Evolutionary conservation across 2,329 filamentous ascomycete genomes (phyloP).

Genomic region (Monilinia aucupariae): DNA sequence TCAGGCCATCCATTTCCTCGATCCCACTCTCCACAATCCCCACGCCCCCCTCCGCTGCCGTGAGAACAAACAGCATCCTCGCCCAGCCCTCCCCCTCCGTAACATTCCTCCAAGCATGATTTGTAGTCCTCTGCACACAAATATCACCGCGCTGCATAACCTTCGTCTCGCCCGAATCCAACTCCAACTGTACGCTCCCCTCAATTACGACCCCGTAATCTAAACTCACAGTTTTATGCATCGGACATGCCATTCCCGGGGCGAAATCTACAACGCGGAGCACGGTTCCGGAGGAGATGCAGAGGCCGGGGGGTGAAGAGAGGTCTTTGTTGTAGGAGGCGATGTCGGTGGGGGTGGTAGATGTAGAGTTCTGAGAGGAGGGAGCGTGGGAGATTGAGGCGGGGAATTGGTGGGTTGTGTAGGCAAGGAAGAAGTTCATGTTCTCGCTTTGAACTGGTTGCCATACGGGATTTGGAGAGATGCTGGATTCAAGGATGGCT

Average conservation of each 20-base stretch:
- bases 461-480: slow-evolving; percentile 20
- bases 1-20: slow-evolving; percentile 15
- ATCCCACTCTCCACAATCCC: slow-evolving; percentile 22
- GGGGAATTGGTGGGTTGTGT: slow-evolving; percentile 25
- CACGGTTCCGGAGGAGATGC: slow-evolving; percentile 24
- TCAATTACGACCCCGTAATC: slow-evolving; percentile 41
- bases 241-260: slow-evolving; percentile 30
- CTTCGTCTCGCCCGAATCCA: slow-evolving; percentile 41
- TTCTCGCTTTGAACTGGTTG: slow-evolving; percentile 19
- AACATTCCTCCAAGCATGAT: slow-evolving; percentile 40
- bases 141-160: slow-evolving; percentile 39
- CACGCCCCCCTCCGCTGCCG: slow-evolving; percentile 17
- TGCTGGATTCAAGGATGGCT: slow-evolving; percentile 22
- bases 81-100: slow-evolving; percentile 24
- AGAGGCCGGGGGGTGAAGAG: slow-evolving; percentile 24
- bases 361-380: slow-evolving; percentile 3
- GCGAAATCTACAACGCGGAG: slow-evolving; percentile 29
- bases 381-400: slow-evolving; percentile 11
- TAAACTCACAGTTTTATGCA: slow-evolving; percentile 41
- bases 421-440: slow-evolving; percentile 29
- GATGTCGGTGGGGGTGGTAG: slow-evolving; percentile 19
- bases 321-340: slow-evolving; percentile 21
- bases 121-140: slow-evolving; percentile 42
- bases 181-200: slow-evolving; percentile 39
- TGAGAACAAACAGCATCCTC: slow-evolving; percentile 31